Base-by-base conservation (phyloP, 805 yeast genomes). In the Candida maris region DNA sequence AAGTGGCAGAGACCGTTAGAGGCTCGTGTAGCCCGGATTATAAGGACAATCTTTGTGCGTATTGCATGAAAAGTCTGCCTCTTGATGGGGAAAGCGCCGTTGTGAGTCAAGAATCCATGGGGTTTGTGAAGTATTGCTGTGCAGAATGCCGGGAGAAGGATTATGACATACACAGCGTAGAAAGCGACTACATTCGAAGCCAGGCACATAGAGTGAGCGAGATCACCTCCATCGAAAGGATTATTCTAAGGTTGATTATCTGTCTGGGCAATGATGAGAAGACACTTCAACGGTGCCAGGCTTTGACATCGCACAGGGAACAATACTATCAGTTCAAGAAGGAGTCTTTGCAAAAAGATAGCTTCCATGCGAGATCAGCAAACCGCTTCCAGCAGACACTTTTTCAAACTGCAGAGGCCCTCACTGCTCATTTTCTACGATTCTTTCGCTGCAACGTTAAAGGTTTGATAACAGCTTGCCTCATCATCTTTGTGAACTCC, bases 401-500 rank as follows among this genome's bases (percentile, higher is more conserved):
- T 6, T 52, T 45, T 34, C 35, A 42, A 2, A 37, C 34, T 15
- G 41, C 50, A 4, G 48, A 44, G 30, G 26, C 40, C 6, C 40
- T 39, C 19, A 32, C 42, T 6, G 28, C 35, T 13, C 45, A 45
- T 9, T 35, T 48, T 18, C 23, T 52, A 8, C 30, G 32, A 19
- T 41, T 41, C 25, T 44, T 44, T 19, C 41, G 41, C 5, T 35
- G 44, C 19, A 38, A 39, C 30, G 34, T 42, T 17, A 27, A 32
- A 15, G 59, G 54, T 5, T 28, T 51, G 3, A 30, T 40, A 19
- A 48, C 44, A 20, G 19, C 38, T 5, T 39, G 51, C 21, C 46
- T 46, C 27, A 33, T 51, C 15, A 34, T 57, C 28, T 43, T 48
- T 20, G 59, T 65, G 19, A 67, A 67, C 42, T 42, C 58, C 4